Base-by-base conservation (phyloP, 176 grass and related monocot species). In the Eragrostis nindensis region DNA sequence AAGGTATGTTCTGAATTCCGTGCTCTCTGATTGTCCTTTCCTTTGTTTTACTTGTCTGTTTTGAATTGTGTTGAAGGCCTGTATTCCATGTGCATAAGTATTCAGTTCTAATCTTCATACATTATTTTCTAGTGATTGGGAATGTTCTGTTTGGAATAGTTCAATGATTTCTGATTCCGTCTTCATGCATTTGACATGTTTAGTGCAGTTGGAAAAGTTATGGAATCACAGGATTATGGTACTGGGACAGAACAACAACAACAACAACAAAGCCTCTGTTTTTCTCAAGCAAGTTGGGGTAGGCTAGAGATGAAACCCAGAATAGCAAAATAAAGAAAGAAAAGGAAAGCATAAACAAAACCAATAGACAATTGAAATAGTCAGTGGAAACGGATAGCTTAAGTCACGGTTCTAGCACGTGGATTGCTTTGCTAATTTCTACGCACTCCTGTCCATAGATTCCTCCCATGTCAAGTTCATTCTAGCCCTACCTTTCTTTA, bases 1-100 rank as follows among this genome's bases (percentile, higher is more conserved):
- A 72, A 98, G 95, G 95, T 98, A 25, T 22, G 55, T 80, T 73
- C n/a, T 84, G 24, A 78, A 76, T 83, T 85, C 74, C 36, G 78
- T 75, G 54, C 46, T 82, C 21, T 48, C 66, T 75, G 25, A 76
- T 42, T 32, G 19, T 39, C 41, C 21, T 53, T 74, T 81, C 49
- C 57, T 60, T 62, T 76, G 15, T 45, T 89, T 64, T 49, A 24
- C 49, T 52, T 79, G 75, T 39, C 50, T 85, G 11, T 48, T 83
- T 44, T 18, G 6, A 71, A 80, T 79, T 3, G 62, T 63, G 43
- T 73, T 60, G 32, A 8, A 75, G 15, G 52, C 22, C 46, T 54
- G 3, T 80, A 9, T 63, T 80, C 55, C 24, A 22, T 68, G n/a
- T 19, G 29, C 69, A 64, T 83, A 71, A 15, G 72, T 65, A 53